Percentiles rank a stretch among this genome's conserved stretches.
Conservation (phyloP, 2,329 filamentous ascomycete species). For the Fusarium caatingaense region DNA sequence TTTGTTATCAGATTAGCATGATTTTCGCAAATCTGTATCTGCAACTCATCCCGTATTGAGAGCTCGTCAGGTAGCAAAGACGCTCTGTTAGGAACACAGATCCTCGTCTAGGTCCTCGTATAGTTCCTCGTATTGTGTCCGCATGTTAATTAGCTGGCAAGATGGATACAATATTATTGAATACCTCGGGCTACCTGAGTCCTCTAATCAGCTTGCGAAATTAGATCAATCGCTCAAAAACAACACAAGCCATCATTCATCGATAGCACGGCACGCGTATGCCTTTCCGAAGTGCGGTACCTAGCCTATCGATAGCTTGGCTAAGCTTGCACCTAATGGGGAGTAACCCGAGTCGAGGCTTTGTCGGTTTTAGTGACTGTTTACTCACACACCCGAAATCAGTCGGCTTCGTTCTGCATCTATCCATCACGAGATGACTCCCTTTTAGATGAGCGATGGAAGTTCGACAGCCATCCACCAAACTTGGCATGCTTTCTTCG, state of each 20-base stretch:
- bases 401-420: conserved; percentile 5
- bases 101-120: too few relatives aligned
- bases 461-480: not conserved
- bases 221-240: not conserved
- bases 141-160: not conserved
- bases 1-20: not conserved
- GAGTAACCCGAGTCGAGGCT: not conserved
- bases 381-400: conserved; percentile 6
- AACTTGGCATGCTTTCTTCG: not conserved
- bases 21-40: not conserved
- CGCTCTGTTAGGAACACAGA: not conserved
- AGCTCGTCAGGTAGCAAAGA: not conserved
- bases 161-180: not conserved
- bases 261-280: not conserved
- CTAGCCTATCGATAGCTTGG: not conserved
- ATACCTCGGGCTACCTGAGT: not conserved
- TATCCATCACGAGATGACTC: conserved; percentile 1
- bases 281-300: not conserved
- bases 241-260: conserved; percentile 3
- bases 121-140: not conserved
- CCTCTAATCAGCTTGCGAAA: not conserved
- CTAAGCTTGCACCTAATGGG: not conserved
- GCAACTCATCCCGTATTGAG: not conserved
- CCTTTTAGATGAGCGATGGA: not conserved
- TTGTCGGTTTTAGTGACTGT: not conserved